Conservation (phyloP, 2,329 filamentous ascomycete genomes). For the Dactylonectria estremocensis region DNA sequence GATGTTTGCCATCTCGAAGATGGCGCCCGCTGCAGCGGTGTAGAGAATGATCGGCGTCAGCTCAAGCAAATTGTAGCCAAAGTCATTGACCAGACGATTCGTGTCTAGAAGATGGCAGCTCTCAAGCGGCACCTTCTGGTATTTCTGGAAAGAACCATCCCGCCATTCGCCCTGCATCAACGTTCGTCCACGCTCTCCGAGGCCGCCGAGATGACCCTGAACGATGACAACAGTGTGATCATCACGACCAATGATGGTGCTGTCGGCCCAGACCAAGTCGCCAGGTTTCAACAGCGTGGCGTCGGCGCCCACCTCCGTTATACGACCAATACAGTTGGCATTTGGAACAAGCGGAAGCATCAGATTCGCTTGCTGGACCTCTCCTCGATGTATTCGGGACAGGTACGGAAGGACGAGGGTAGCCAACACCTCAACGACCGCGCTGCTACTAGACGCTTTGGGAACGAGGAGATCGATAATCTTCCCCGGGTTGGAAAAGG, state of each 20-base stretch:
- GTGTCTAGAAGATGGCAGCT: too few relatives aligned
- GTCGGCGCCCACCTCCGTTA: conserved; percentile 8
- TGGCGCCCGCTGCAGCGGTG: too few relatives aligned
- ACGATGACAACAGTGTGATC: conserved; percentile 27
- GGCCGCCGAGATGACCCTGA: conserved; percentile 20
- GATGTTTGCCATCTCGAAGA: too few relatives aligned
- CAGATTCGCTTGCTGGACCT: conserved; percentile 16
- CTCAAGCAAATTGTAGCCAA: too few relatives aligned
- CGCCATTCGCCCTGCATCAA: conserved; percentile 17
- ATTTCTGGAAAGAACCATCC: conserved; percentile 9
- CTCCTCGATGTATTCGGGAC: conserved; percentile 2
- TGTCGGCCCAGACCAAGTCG: conserved; percentile 21
- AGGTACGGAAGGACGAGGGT: conserved; percentile 15
- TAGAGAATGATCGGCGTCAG: too few relatives aligned
- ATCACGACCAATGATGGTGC: conserved; percentile 16
- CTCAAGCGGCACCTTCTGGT: conserved; percentile 9
- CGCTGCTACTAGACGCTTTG: conserved; percentile 12
- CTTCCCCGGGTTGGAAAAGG: not conserved
- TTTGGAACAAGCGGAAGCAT: too few relatives aligned
- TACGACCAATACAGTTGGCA: too few relatives aligned
- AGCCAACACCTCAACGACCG: conserved; percentile 19
- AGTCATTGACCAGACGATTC: too few relatives aligned
- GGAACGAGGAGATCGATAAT: conserved; percentile 15
- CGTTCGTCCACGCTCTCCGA: not conserved
- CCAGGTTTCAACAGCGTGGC: conserved; percentile 1